phyloP scores from a whole-genome alignment of 164 flowering plant genomes.

The Amborella trichopoda region DNA sequence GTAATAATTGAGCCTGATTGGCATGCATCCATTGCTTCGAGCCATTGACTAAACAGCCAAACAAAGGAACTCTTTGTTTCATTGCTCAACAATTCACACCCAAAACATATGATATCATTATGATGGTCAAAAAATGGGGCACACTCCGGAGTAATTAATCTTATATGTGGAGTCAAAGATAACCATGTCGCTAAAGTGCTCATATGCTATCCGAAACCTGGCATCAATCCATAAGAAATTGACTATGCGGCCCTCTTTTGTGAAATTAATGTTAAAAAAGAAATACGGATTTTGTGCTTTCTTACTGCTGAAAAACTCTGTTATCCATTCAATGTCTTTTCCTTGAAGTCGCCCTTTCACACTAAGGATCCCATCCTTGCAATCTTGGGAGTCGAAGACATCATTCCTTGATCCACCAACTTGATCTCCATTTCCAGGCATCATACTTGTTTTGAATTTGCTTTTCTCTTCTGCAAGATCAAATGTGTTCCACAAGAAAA shows the following conservation, averaged over 20 bases:
- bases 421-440: no score
- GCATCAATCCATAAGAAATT: constrained; percentile 66
- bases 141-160: constrained; percentile 34
- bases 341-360: no score
- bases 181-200: constrained; percentile 53
- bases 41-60: constrained; percentile 57
- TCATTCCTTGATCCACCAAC: no score
- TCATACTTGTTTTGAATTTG: no score
- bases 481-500: no score
- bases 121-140: constrained; percentile 62
- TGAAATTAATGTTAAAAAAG: constrained; percentile 55
- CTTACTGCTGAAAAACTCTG: constrained; percentile 53
- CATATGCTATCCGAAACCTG: constrained; percentile 45
- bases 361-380: no score
- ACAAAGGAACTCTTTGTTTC: constrained; percentile 48
- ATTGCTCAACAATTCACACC: constrained; percentile 50
- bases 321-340: constrained; percentile 49
- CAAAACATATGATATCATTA: constrained; percentile 47
- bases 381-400: no score
- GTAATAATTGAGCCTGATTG: constrained; percentile 41
- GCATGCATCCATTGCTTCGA: constrained; percentile 46
- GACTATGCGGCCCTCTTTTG: constrained; percentile 35
- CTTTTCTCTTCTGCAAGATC: no score
- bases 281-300: constrained; percentile 59
- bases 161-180: constrained; percentile 39